Percentiles rank a stretch among this genome's conserved stretches.
phyloP scores from a whole-genome alignment of 495 filamentous ascomycete species.

The Hyaloscypha bicolor region DNA sequence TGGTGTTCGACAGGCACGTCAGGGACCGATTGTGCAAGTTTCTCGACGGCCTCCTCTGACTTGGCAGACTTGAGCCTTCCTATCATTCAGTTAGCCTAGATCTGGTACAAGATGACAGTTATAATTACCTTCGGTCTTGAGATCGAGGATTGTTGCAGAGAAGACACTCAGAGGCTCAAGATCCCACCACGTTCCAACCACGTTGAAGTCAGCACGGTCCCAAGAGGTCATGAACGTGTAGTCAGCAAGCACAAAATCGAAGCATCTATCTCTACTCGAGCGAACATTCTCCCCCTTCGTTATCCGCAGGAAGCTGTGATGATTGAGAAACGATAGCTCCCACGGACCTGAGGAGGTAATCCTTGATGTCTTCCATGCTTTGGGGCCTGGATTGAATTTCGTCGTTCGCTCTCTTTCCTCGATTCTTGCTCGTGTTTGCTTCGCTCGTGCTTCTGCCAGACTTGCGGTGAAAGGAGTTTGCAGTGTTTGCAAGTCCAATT shows the following conservation, averaged over 20 bases:
- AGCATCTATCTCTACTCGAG: conserved; percentile 4
- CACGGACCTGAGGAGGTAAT: conserved; percentile 16
- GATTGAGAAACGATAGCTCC: conserved; percentile 22
- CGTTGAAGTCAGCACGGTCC: conserved; percentile 17
- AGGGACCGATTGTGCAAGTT: conserved; percentile 3
- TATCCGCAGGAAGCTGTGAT: not conserved
- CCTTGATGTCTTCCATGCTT: conserved; percentile 7
- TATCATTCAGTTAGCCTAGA: conserved; percentile 2
- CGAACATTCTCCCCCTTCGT: not conserved
- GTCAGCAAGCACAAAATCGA: conserved; percentile 19
- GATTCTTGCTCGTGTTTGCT: conserved; percentile 11
- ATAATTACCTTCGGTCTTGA: not conserved
- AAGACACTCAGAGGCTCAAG: conserved; percentile 16
- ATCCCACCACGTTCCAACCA: conserved; percentile 25
- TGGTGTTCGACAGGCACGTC: not conserved
- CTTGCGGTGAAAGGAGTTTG: not conserved
- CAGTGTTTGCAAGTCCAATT: conserved; percentile 7
- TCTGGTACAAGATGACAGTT: not conserved
- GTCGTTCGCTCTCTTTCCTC: conserved; percentile 15
- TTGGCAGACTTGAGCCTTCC: conserved; percentile 16
- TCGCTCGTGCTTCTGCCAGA: conserved; percentile 11
- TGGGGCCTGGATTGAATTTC: conserved; percentile 17
- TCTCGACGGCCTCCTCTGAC: not conserved
- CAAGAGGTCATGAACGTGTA: conserved; percentile 23
- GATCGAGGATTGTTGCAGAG: conserved; percentile 16